Base-by-base conservation (phyloP, 164 flowering plant species). In the Euptelea pleiosperma region DNA sequence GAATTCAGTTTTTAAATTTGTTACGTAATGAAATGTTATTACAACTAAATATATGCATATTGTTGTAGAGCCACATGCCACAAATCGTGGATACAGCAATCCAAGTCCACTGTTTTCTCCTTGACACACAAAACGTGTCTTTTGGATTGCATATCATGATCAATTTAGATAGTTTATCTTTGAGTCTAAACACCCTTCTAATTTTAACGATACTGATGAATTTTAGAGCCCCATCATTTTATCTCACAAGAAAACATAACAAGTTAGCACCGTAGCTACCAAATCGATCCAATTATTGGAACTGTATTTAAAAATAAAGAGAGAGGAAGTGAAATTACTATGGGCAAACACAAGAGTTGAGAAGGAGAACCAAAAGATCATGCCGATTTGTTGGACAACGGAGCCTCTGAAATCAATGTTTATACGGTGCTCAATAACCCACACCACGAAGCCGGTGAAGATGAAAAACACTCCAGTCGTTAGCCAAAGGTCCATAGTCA, bases 331-430 rank as follows among this genome's bases (percentile, higher is more conserved):
- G 12, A 34, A 19, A 34, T 36, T 48, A 48, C 62, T 11, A 19
- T 59, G 28, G 10, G 54, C 62, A n/a, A 59, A 59, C 6, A 59
- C 62, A 10, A 59, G 24, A 4, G 51, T 43, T 10, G 61, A 43
- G 16, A 57, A 43, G 19, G 50, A 26, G 50, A 43, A 57, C 14
- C n/a, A 58, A 28, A 58, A 9, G 9, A 35, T 35, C 41, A 6
- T 33, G n/a, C 62, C 62, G 16, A 30, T 6, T 1, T 12, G 35
- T 42, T 41, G 18, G 0, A 39, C 6, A 10, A 24, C 36, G 2
- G 46, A 22, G 9, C 51, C 61, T 30, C 43, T 34, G 33, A 43
- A 57, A 3, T 57, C 61, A 1, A 36, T 22, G 35, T 58, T 58
- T 9, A 15, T 46, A 18, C 39, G 2, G 30, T 34, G 41, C 52